A percentile compares a stretch with the other conserved stretches of the same genome.
Conservation (phyloP, 352 stramenopile genomes). For the Globisporangium echinulatum region DNA sequence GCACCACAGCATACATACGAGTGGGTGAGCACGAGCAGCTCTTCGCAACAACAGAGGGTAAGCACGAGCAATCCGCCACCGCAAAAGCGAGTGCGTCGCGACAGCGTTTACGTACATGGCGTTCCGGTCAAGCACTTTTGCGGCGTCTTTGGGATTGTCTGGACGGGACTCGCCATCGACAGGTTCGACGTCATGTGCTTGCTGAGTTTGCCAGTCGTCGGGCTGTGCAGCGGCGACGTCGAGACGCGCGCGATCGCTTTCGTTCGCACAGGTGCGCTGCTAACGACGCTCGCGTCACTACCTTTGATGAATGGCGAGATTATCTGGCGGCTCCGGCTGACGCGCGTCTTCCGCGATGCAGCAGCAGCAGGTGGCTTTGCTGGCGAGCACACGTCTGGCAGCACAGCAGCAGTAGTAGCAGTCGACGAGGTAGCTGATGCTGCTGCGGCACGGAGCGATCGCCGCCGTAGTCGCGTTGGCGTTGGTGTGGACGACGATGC, state of each 20-base stretch:
- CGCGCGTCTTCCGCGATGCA: constrained; percentile 1
- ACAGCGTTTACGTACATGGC: constrained; percentile 6
- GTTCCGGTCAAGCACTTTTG: constrained; percentile 5
- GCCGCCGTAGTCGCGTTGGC: background rate
- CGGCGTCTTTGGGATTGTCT: constrained; percentile 4
- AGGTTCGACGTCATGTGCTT: constrained; percentile 28
- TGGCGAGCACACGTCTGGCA: constrained; percentile 4
- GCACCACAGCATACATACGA: background rate
- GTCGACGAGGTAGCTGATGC: too few relatives aligned
- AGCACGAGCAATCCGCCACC: background rate
- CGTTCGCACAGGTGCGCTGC: background rate
- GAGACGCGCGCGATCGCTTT: constrained; percentile 6
- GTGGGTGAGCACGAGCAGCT: too few relatives aligned
- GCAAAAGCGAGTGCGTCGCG: too few relatives aligned
- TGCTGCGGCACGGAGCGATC: background rate
- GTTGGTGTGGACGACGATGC: constrained; percentile 1
- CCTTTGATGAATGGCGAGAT: constrained; percentile 12
- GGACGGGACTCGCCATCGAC: constrained; percentile 30
- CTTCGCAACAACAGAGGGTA: background rate
- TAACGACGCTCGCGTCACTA: constrained; percentile 3
- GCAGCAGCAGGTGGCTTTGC: background rate
- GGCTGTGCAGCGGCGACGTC: constrained; percentile 30
- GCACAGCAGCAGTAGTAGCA: background rate
- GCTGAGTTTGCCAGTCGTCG: constrained; percentile 27
- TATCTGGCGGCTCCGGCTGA: constrained; percentile 2